phyloP scores from a whole-genome alignment of 495 filamentous ascomycete species.

The Lasiosphaeria ovina region DNA sequence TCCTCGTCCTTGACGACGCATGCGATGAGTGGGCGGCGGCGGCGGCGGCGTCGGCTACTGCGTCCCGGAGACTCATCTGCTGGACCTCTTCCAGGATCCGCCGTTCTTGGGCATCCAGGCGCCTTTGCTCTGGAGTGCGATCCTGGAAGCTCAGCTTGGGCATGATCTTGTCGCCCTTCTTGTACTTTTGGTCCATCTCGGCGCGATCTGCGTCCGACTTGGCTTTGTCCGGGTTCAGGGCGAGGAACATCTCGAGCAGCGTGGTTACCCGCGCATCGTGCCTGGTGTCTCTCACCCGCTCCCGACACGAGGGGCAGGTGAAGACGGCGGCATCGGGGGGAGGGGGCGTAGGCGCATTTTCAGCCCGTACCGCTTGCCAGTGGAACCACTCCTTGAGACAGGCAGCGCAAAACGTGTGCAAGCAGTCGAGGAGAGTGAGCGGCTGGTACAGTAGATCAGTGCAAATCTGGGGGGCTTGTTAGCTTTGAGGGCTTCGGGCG shows the following conservation, averaged over 20 bases:
- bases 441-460: conserved; percentile 95
- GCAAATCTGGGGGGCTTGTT: conserved; percentile 66
- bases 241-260: conserved; percentile 74
- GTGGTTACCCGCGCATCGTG: conserved; percentile 83
- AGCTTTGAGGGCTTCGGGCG: too few relatives aligned
- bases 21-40: neutral
- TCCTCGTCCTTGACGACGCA: conserved; percentile 17
- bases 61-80: conserved; percentile 68
- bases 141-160: conserved; percentile 49
- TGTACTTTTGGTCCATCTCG: conserved; percentile 68
- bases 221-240: conserved; percentile 68
- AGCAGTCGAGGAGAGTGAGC: conserved; percentile 91
- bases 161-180: conserved; percentile 72
- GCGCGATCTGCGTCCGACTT: conserved; percentile 66
- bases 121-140: conserved; percentile 44
- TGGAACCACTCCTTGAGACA: conserved; percentile 95
- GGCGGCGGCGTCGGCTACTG: conserved; percentile 21
- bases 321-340: conserved; percentile 54
- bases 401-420: conserved; percentile 94
- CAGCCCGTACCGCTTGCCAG: conserved; percentile 50
- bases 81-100: conserved; percentile 68
- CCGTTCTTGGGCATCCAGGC: conserved; percentile 62
- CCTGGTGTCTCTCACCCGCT: conserved; percentile 73
- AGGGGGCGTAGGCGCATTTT: conserved; percentile 40
- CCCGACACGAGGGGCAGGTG: conserved; percentile 93